A percentile compares a stretch with the other conserved stretches of the same genome.
phyloP scores from a whole-genome alignment of 805 yeast species.

The Lipomyces mesembrius region DNA sequence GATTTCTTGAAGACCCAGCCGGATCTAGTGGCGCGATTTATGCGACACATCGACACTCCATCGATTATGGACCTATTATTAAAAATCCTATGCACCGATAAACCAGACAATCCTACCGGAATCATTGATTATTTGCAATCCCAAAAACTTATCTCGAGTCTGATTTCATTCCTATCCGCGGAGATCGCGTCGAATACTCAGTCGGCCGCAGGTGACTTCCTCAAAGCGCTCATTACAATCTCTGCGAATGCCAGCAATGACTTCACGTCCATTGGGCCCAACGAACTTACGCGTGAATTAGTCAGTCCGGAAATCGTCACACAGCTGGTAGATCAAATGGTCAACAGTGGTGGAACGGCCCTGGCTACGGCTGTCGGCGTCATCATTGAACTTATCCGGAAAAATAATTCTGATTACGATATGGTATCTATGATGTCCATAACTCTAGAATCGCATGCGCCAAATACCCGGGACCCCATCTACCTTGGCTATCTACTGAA shows the following conservation, averaged over 20 bases:
- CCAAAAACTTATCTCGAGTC: constrained; percentile 73
- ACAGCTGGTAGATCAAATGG: constrained; percentile 74
- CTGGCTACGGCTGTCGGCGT: constrained; percentile 94
- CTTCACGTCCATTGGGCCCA: constrained; percentile 93
- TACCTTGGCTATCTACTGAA: constrained; percentile 84
- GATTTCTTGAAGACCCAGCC: constrained; percentile 70
- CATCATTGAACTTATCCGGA: constrained; percentile 89
- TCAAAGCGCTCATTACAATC: constrained; percentile 90
- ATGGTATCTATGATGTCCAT: constrained; percentile 81
- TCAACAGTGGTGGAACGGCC: constrained; percentile 77
- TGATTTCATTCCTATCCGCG: constrained; percentile 73
- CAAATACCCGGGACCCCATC: constrained; percentile 89
- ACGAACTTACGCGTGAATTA: constrained; percentile 86
- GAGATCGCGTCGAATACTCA: constrained; percentile 72
- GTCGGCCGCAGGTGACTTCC: constrained; percentile 92
- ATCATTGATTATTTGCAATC: constrained; percentile 73
- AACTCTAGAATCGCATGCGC: constrained; percentile 87
- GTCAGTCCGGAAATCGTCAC: constrained; percentile 74
- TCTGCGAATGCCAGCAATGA: constrained; percentile 91
- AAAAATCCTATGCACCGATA: constrained; percentile 90
- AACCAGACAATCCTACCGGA: constrained; percentile 86
- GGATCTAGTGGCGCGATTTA: constrained; percentile 74
- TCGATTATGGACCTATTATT: constrained; percentile 91
- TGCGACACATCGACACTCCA: constrained; percentile 88
- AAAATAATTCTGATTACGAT: constrained; percentile 95